These are phyloP conservation scores for Desmodesmus armatus DNA, from an alignment of 139 green algal species.

Conservation along the genomic window DNA sequence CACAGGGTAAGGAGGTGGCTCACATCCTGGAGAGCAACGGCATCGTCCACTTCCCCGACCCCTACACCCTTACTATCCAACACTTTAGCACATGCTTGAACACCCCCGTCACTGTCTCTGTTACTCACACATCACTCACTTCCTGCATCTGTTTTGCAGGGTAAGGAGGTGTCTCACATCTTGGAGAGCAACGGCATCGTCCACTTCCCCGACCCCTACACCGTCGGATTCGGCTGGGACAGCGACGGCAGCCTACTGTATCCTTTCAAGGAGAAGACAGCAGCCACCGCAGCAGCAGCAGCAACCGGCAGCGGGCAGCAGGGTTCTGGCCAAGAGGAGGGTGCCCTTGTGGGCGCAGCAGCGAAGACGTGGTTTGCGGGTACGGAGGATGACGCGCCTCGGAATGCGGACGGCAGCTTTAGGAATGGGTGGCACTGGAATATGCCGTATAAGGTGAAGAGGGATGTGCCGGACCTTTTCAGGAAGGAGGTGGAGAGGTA, in stretches of 20 bases:
- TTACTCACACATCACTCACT: too few relatives aligned
- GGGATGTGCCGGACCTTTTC: constrained; percentile 62
- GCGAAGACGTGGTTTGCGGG: constrained; percentile 64
- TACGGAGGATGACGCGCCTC: constrained; percentile 50
- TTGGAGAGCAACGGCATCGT: constrained; percentile 66
- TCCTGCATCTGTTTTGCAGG: too few relatives aligned
- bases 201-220: constrained; percentile 66
- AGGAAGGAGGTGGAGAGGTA: constrained; percentile 68
- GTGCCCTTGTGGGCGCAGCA: constrained; percentile 33
- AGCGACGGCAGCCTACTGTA: constrained; percentile 52
- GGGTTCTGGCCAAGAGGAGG: background rate
- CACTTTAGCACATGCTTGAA: too few relatives aligned
- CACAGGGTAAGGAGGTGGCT: constrained; percentile 58
- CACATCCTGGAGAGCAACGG: constrained; percentile 64
- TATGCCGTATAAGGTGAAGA: constrained; percentile 61
- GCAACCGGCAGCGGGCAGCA: background rate
- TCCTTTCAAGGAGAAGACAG: constrained; percentile 53
- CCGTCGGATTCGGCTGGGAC: constrained; percentile 43
- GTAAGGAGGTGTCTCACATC: constrained; percentile 58
- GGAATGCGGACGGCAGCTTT: constrained; percentile 51
- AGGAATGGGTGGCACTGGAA: constrained; percentile 70
- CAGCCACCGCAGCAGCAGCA: background rate
- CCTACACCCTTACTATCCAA: too few relatives aligned
- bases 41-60: constrained; percentile 70
- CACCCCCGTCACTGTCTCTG: too few relatives aligned